Percentiles rank a stretch among this genome's conserved stretches.
phyloP scores from a whole-genome alignment of 2,329 filamentous ascomycete species.

The Pseudocercospora eumusae region DNA sequence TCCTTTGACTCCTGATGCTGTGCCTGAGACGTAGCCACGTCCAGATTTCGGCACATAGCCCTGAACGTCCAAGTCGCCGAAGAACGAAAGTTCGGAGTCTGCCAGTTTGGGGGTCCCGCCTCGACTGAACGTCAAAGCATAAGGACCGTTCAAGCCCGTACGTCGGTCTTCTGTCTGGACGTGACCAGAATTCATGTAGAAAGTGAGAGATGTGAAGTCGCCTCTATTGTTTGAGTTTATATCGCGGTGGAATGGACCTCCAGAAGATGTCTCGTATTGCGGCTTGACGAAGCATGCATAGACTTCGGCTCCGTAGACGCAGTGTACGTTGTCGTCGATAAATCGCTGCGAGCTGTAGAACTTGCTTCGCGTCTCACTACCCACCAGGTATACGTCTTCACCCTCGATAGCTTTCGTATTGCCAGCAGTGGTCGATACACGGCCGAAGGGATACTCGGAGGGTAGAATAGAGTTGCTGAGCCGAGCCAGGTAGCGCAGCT shows the following conservation, averaged over 20 bases:
- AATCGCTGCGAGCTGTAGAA: conserved; percentile 71
- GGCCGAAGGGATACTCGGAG: conserved; percentile 21
- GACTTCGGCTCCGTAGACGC: conserved; percentile 56
- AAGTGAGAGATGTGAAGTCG: conserved; percentile 59
- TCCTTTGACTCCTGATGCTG: conserved; percentile 58
- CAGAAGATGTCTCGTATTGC: conserved; percentile 63
- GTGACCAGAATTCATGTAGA: conserved; percentile 69
- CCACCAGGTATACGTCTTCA: conserved; percentile 55
- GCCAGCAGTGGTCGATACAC: conserved; percentile 52
- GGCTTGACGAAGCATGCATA: conserved; percentile 63
- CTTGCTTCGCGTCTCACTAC: conserved; percentile 66
- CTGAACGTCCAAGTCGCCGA: conserved; percentile 58
- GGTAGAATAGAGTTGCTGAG: conserved; percentile 21
- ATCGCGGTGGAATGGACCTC: conserved; percentile 64
- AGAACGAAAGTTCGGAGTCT: conserved; percentile 60
- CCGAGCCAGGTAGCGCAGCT: conserved; percentile 24
- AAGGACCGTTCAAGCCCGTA: conserved; percentile 66
- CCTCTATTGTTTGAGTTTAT: conserved; percentile 67
- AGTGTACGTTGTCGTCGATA: conserved; percentile 67
- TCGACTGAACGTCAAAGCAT: conserved; percentile 62
- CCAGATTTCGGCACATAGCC: conserved; percentile 59
- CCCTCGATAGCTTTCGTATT: conserved; percentile 58
- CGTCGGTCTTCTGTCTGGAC: conserved; percentile 63
- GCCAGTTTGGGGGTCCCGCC: conserved; percentile 54
- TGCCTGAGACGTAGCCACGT: conserved; percentile 63